phyloP scores from a whole-genome alignment of 2,329 filamentous ascomycete species.

The Pseudonectria buxi region DNA sequence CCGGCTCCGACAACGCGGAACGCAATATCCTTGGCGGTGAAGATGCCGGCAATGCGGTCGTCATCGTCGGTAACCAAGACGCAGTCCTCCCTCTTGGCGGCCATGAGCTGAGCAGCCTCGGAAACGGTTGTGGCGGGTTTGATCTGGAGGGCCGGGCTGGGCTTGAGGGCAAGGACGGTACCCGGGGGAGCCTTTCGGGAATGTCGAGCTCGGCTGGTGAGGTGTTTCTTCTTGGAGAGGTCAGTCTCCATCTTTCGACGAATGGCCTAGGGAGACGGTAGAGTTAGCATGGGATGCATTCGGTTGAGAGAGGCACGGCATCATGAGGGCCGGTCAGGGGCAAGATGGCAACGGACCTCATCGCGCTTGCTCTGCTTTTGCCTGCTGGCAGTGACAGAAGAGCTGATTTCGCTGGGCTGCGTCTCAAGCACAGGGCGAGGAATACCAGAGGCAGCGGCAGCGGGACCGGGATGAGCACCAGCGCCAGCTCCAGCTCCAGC shows the following conservation, averaged over 20 bases:
- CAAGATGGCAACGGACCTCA: conserved; percentile 63
- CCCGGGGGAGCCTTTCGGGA: conserved; percentile 92
- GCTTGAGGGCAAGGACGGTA: conserved; percentile 90
- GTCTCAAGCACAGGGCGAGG: conserved; percentile 65
- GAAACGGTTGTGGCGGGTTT: conserved; percentile 91
- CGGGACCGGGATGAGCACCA: too few relatives aligned
- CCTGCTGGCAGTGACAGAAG: conserved; percentile 83
- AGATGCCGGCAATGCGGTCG: conserved; percentile 96
- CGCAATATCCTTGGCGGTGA: conserved; percentile 96
- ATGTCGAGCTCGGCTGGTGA: conserved; percentile 69
- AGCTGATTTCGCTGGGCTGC: conserved; percentile 52
- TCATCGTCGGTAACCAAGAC: conserved; percentile 97
- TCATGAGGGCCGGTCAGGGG: conserved; percentile 3
- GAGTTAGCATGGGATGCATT: conserved; percentile 10
- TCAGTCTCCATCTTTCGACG: conserved; percentile 95
- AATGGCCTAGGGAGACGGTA: conserved; percentile 62
- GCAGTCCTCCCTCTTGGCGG: conserved; percentile 95
- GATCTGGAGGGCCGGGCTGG: conserved; percentile 93
- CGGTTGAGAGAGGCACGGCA: neutral
- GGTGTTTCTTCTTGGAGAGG: conserved; percentile 93
- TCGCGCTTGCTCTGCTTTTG: conserved; percentile 96
- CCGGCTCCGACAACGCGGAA: conserved; percentile 93
- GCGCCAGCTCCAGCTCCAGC: too few relatives aligned
- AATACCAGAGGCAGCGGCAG: conserved; percentile 49
- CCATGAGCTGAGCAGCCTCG: conserved; percentile 97